Evolutionary conservation across 2,329 filamentous ascomycete genomes (phyloP), one percentile per base, ranked within the genome.

Genomic region (Didymella lethalis): DNA sequence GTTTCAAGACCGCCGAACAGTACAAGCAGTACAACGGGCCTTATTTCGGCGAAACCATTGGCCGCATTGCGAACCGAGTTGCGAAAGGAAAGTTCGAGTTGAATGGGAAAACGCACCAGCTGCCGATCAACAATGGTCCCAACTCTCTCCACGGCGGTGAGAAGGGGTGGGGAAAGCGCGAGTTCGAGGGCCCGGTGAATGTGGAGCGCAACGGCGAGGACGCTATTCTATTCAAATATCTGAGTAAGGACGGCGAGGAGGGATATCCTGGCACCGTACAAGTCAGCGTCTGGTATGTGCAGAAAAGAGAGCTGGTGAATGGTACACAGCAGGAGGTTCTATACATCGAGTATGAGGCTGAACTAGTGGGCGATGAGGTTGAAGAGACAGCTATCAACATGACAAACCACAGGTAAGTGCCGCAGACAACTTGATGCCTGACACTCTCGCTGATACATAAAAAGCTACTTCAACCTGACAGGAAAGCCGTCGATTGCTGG

Each of bases 1-100:
- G 89, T 52, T 97, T 97, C 80, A 86, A 90, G 18, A 88, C 84
- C 14, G 85, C 90, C 52, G 86, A 90, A 44, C 86, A 89, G 61
- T 97, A 97, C 80, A 85, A 85, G 64, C 80, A 86, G 67, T 64
- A 93, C 82, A 94, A 95, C 80, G 81, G 78, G 11, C 88, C 91
- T 1, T 93, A 88, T 82, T 98, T 97, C 74, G 94, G 95, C 64
- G 93, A 94, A 76, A 98, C 92, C 44, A 97, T 98, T 75, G 95
- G 95, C 54, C 91, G 86, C 38, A 83, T 87, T 29, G 85, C 93
- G 61, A 98, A 98, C 81, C 89, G 94, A 57, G 87, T 97, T 74
- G 85, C 86, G 56, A 82, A 84, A 71, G 92, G 88, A 26, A 83
- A 86, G 66, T 88, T 97, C 74, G 80, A 88, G 64, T 83, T 97